Evolutionary conservation across 306 rosid species (phyloP).

Genomic region (Neltuma alba): DNA sequence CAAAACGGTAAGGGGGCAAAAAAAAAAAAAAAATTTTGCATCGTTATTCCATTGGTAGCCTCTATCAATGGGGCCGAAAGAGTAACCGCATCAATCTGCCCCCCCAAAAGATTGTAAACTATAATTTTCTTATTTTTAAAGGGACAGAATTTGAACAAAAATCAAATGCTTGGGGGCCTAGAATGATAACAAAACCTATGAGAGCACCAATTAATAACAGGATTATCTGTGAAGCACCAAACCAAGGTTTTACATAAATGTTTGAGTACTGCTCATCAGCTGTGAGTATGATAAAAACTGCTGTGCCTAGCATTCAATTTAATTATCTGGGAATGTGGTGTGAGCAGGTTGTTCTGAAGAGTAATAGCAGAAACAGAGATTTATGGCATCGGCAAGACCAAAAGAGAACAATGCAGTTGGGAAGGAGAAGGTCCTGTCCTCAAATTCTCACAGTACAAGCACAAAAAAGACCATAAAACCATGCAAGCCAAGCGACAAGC

Average conservation of each 20-base stretch:
- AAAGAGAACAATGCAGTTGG: slow-evolving; percentile 48
- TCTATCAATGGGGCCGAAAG: too few species aligned
- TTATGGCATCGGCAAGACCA: slow-evolving; percentile 70
- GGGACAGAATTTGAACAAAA: background rate
- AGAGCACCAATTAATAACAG: background rate
- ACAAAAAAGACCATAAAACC: slow-evolving; percentile 43
- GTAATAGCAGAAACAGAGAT: background rate
- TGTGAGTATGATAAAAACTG: background rate
- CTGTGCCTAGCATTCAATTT: background rate
- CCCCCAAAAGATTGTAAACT: background rate
- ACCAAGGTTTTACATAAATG: background rate
- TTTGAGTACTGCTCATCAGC: background rate
- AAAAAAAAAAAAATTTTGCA: background rate
- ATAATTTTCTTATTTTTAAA: background rate
- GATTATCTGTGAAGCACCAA: background rate
- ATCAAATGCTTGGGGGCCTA: background rate
- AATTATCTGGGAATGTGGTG: slow-evolving; percentile 27
- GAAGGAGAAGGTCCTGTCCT: slow-evolving; percentile 54
- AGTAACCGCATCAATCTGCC: too few species aligned
- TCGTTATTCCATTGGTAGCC: too few species aligned
- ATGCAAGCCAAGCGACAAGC: slow-evolving; percentile 33
- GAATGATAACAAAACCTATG: background rate
- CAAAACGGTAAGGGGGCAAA: too few species aligned
- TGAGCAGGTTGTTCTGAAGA: slow-evolving; percentile 17
- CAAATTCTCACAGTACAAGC: slow-evolving; percentile 35